Conservation (phyloP, 306 rosid species). For the Fagus crenata region DNA sequence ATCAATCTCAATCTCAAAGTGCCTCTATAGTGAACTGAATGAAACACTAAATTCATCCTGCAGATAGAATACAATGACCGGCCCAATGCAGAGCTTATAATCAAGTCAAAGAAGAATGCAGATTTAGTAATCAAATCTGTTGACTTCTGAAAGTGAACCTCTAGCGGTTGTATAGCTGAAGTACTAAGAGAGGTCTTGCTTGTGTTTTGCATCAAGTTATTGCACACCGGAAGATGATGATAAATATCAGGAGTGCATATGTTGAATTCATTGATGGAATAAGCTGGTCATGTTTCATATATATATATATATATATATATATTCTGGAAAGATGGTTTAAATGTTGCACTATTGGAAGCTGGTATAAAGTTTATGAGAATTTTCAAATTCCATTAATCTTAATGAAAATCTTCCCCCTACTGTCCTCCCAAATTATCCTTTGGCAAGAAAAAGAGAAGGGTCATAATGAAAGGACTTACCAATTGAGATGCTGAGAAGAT, state of each 20-base stretch:
- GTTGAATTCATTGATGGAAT: background rate
- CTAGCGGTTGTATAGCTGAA: background rate
- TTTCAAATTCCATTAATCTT: background rate
- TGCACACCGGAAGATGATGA: background rate
- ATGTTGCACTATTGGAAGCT: background rate
- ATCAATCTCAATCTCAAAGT: constrained; percentile 4
- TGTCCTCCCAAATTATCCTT: background rate
- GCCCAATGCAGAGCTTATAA: constrained; percentile 72
- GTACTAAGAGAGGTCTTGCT: background rate
- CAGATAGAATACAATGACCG: constrained; percentile 87
- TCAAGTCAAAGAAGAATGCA: constrained; percentile 76
- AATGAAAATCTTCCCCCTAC: background rate
- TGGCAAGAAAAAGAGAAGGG: background rate
- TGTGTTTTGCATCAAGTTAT: background rate
- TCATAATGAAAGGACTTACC: background rate
- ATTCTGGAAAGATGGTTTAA: background rate
- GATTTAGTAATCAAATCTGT: constrained; percentile 68
- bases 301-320: too few species aligned
- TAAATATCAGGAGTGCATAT: background rate
- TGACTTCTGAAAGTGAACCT: constrained; percentile 49
- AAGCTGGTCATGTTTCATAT: background rate
- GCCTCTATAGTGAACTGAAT: background rate
- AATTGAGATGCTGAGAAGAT: background rate
- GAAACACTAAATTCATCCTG: constrained; percentile 12
- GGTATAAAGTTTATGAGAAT: background rate